Percentiles rank a stretch among this genome's conserved stretches.
Conservation (phyloP, 2,329 filamentous ascomycete species). For the Penicillium occitanis region DNA sequence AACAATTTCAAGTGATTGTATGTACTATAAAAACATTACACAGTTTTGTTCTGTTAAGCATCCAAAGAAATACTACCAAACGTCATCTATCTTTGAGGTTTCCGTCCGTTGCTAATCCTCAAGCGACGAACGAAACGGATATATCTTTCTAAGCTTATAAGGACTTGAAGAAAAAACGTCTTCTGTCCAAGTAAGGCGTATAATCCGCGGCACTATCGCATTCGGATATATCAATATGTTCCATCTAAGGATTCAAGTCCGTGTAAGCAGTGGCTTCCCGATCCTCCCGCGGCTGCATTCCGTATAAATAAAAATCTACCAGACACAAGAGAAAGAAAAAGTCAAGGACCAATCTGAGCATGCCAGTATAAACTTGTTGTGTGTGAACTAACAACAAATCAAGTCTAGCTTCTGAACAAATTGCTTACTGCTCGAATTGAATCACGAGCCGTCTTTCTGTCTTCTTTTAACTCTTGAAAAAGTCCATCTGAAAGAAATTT, state of each 20-base stretch:
- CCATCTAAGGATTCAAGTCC: too few species aligned
- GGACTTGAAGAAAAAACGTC: too few species aligned
- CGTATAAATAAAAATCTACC: too few species aligned
- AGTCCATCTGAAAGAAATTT: neutral
- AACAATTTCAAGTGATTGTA: too few species aligned
- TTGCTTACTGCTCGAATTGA: neutral
- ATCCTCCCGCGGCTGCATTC: neutral
- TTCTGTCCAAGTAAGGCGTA: neutral
- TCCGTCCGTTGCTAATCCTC: too few species aligned
- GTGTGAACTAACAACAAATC: neutral
- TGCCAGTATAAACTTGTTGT: neutral
- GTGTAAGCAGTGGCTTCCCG: neutral
- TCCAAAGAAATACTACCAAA: neutral
- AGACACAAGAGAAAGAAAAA: neutral
- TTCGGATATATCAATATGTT: neutral
- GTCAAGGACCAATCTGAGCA: neutral
- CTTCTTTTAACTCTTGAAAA: neutral
- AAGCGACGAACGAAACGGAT: too few species aligned
- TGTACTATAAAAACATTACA: neutral
- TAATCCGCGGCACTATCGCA: neutral
- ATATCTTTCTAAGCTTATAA: too few species aligned
- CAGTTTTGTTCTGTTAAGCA: neutral
- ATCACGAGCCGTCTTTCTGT: neutral
- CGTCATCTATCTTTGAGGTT: neutral
- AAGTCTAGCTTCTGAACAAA: neutral